Base-by-base conservation (phyloP, 331 rosid genomes). In the Cucumis variabilis region DNA sequence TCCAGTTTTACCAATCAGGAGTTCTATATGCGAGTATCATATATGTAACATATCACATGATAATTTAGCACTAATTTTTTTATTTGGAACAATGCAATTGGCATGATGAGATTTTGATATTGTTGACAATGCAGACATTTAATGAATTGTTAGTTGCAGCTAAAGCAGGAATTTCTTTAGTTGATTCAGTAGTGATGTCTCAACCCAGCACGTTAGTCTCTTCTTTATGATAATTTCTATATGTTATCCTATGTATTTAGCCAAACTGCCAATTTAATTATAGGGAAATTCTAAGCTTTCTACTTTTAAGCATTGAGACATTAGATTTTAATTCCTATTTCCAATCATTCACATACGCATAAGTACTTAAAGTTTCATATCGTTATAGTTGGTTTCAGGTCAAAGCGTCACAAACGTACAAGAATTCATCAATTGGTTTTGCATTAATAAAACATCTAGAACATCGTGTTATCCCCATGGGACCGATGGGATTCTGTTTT, bases 391-490 rank as follows among this genome's bases (percentile, higher is more conserved):
- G 44, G 68, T 83, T 76, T 88, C 90, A 95, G 98, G 97, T 95
- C 82, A 92, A 96, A 80, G 95, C 94, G 78, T 95, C 99, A 82
- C 90, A 85, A 94, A 86, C 80, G 86, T 83, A 81, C 83, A 83
- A 16, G 86, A 90, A 93, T 86, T 91, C 98, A 67, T 96, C 98
- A 58, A 87, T 91, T 80, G 98, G 98, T 90, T 97, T 97, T 93
- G 99, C 98, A 88, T 91, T 97, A 92, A 93, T 97, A 86, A 90
- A 98, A 87, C 98, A 98, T 24, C 99, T 98, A 11, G 99, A 98
- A 87, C 99, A 97, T 88, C 98, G 95, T 87, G 99, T 98, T 33
- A 87, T 97, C 86, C 98, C 99, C 65, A 85, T 93, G 90, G 98
- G 98, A 82, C 96, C 99, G 8, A 97, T 97, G 99, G 99, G 99